Evolutionary conservation across 2,329 filamentous ascomycete genomes (phyloP), one percentile per base, ranked within the genome.

Genomic region (Thielaviopsis punctulata): DNA sequence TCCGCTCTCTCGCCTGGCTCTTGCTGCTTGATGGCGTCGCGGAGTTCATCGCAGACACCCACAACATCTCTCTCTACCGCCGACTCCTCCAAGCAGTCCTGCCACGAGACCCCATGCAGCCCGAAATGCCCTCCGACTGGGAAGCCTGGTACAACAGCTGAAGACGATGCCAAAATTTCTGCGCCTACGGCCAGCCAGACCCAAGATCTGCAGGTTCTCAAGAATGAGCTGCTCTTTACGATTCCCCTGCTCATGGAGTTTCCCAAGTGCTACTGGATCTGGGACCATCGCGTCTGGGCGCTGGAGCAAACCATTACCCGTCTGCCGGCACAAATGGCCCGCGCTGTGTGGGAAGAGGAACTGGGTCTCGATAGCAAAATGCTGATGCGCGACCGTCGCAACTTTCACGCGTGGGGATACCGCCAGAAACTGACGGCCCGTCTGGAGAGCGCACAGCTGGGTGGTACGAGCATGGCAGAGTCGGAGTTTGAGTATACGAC

Each of bases 181-280:
- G 50, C 43, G 27, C 22, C 30, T n/a, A 13, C 22, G 2, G 48
- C 22, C 48, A 24, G 19, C 46, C 41, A 56, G 36, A 54, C 71
- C 23, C 50, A 41, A 18, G 53, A 56, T 49, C 56, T 70, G 43
- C 68, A 78, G 2, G 62, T 82, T 27, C 73, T 96, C 56, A 75
- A 77, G 46, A 71, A 76, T 52, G 92, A 98, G 63, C 72, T 98
- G 30, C 69, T 70, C 47, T 95, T 95, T 62, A 81, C 90, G 30
- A 77, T 95, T 41, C 86, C 86, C 0, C 74, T 98, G 19, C 76
- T 98, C 48, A 75, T 86, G 57, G 79, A 87, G 58, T 90, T 80
- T 58, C 92, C 92, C 6, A 98, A 98, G 65, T 96, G 92, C 72
- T 98, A 98, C 69, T 96, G 92, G 90, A 90, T 98, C 61, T 98